Percentiles rank a stretch among this genome's conserved stretches.
Evolutionary conservation across 2,329 filamentous ascomycete genomes (phyloP).

Genomic region (Colletotrichum cuscutae): DNA sequence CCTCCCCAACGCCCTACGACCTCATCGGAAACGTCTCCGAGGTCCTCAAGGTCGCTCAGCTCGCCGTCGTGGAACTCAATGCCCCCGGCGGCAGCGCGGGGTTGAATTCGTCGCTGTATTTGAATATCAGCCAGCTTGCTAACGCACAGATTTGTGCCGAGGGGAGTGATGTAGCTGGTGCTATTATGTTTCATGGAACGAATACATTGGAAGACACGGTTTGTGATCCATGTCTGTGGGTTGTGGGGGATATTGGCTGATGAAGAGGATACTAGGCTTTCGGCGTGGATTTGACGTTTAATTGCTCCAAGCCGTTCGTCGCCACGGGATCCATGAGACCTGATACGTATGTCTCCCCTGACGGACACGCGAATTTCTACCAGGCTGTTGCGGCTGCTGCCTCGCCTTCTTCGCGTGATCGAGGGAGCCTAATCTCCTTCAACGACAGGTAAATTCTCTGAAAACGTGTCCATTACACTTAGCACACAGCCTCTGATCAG

Average conservation of each 20-base stretch:
- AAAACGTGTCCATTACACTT: too few species aligned
- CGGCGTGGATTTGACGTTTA: slow-evolving; percentile 62
- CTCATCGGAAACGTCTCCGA: slow-evolving; percentile 45
- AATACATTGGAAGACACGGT: slow-evolving; percentile 66
- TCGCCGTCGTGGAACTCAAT: slow-evolving; percentile 42
- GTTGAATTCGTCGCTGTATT: slow-evolving; percentile 45
- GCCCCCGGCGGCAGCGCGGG: slow-evolving; percentile 42
- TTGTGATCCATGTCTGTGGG: too few species aligned
- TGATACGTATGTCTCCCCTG: slow-evolving; percentile 62
- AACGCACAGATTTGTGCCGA: slow-evolving; percentile 44
- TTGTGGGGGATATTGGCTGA: not conserved
- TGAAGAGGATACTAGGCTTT: slow-evolving; percentile 48
- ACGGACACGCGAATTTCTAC: slow-evolving; percentile 63
- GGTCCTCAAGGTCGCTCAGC: slow-evolving; percentile 44
- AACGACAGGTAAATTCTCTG: slow-evolving; percentile 50
- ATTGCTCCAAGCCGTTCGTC: slow-evolving; percentile 62
- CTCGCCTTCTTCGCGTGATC: slow-evolving; percentile 49
- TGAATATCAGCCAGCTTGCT: slow-evolving; percentile 45
- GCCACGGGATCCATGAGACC: slow-evolving; percentile 66
- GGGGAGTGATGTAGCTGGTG: slow-evolving; percentile 43
- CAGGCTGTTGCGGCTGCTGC: slow-evolving; percentile 61
- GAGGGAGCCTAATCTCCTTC: slow-evolving; percentile 61
- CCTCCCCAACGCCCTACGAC: slow-evolving; percentile 38
- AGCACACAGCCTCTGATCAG: too few species aligned
- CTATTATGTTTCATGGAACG: slow-evolving; percentile 56